Percentiles rank a stretch among this genome's conserved stretches.
These are phyloP conservation scores for Wickerhamiella cacticola DNA, from an alignment of 805 yeast species.

Conservation along the genomic window DNA sequence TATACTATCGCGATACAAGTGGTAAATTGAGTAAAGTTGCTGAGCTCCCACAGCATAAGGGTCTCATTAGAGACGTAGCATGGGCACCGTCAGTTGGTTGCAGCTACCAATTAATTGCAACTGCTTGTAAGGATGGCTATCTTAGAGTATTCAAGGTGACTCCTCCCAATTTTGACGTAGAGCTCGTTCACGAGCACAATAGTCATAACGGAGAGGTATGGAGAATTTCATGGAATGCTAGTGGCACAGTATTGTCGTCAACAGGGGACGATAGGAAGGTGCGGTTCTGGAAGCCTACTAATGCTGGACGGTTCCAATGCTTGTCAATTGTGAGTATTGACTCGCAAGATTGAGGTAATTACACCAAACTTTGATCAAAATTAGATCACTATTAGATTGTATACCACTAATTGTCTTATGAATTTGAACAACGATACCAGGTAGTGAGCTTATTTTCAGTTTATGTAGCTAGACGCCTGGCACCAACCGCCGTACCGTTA, in stretches of 20 bases:
- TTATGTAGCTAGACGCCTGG: too few relatives aligned
- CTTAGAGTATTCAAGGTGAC: slow-evolving; percentile 69
- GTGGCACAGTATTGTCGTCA: slow-evolving; percentile 84
- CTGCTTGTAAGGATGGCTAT: slow-evolving; percentile 90
- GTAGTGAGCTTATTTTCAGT: too few relatives aligned
- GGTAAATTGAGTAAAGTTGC: slow-evolving; percentile 39
- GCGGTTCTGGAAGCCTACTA: slow-evolving; percentile 82
- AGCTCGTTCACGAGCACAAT: slow-evolving; percentile 51
- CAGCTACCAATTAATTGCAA: slow-evolving; percentile 75
- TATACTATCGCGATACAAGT: slow-evolving; percentile 45
- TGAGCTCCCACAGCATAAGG: slow-evolving; percentile 70
- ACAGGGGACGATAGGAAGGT: slow-evolving; percentile 94
- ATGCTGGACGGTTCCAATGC: slow-evolving; percentile 77
- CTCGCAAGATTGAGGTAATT: neutral
- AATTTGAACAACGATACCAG: too few relatives aligned
- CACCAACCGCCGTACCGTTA: too few relatives aligned
- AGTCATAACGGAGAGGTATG: slow-evolving; percentile 87
- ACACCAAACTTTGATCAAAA: too few relatives aligned
- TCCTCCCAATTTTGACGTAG: slow-evolving; percentile 34
- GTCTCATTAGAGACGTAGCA: slow-evolving; percentile 72
- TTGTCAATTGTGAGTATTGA: slow-evolving; percentile 62
- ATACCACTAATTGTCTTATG: too few relatives aligned
- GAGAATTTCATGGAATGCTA: slow-evolving; percentile 90
- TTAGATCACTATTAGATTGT: too few relatives aligned
- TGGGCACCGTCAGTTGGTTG: slow-evolving; percentile 98